Base-by-base conservation (phyloP, 2,329 filamentous ascomycete species). In the Pseudocercospora fuligena region DNA sequence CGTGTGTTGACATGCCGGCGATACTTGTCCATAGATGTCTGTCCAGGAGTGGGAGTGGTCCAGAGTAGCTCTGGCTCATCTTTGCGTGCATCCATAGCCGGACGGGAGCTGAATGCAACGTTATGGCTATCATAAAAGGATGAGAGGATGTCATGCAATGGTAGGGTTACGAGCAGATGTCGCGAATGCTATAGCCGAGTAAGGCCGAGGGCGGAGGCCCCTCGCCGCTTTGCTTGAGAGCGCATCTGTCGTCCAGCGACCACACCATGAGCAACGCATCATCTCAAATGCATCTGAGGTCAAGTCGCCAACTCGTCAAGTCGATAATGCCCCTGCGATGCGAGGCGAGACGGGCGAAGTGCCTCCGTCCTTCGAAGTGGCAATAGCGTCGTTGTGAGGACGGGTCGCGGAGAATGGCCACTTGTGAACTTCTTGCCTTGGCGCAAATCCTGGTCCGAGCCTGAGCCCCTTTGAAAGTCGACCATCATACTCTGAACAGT, bases 21-120 rank as follows among this genome's bases (percentile, higher is more conserved):
- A 53, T 78, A 78, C 2, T 64, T 57, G 66, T 76, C 74, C 71
- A 78, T 75, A 4, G 74, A 72, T 21, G 73, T 75, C 9, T 66
- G 59, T 54, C 68, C 69, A 7, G 65, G 59, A 21, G 61, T 61
- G 21, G 23, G 54, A 3, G 75, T 73, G 3, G 27, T 67, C 76
- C 76, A 77, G 68, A 78, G 61, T 33, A 61, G 53, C 46, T 73
- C 68, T 5, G 70, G 61, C 46, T 47, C 56, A 21, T 62, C 36
- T 23, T 43, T 54, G 23, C 51, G 51, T 16, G 11, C 51, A 12
- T 56, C 25, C 51, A 56, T 56, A 12, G 51, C 40, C 1, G 11
- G 7, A n/a, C 2, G 5, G 36, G 5, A 16, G 36, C 31, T 33
- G 7, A 33, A 14, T 11, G 8, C 33, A 36, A 36, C 33, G 33